phyloP scores from a whole-genome alignment of 2,329 filamentous ascomycete genomes.

The Exophiala viscosa region DNA sequence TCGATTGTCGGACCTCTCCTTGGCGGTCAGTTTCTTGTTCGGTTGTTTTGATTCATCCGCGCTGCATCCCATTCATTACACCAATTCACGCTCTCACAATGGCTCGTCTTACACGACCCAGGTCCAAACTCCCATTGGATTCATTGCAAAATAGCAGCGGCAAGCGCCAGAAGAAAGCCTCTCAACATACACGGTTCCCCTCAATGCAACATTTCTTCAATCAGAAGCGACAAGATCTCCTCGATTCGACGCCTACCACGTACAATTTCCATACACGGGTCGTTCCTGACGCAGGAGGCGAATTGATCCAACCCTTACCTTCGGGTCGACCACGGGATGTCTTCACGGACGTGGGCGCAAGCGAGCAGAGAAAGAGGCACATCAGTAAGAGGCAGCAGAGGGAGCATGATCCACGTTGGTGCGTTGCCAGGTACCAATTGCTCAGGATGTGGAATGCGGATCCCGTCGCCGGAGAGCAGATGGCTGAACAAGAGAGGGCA shows the following conservation, averaged over 20 bases:
- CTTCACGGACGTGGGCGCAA: neutral
- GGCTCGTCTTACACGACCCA: neutral
- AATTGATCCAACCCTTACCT: neutral
- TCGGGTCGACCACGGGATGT: neutral
- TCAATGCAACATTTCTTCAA: conserved; percentile 12
- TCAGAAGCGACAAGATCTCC: conserved; percentile 1
- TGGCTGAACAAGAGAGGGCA: neutral
- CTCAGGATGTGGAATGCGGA: conserved; percentile 2
- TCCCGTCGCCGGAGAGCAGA: neutral
- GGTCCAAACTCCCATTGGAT: neutral
- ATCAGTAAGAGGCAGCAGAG: neutral
- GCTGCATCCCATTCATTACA: no score
- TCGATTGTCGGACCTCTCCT: no score
- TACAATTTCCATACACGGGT: conserved; percentile 3
- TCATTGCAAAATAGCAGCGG: neutral
- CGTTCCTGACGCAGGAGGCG: neutral
- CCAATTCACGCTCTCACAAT: neutral
- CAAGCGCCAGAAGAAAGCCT: neutral
- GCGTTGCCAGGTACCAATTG: neutral
- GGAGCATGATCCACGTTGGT: neutral
- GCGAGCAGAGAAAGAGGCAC: neutral
- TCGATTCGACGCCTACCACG: neutral
- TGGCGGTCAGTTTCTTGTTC: neutral
- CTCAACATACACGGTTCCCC: conserved; percentile 1
- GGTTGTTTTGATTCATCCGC: no score